phyloP scores from a whole-genome alignment of 257 asterid species.

The Lavandula angustifolia region DNA sequence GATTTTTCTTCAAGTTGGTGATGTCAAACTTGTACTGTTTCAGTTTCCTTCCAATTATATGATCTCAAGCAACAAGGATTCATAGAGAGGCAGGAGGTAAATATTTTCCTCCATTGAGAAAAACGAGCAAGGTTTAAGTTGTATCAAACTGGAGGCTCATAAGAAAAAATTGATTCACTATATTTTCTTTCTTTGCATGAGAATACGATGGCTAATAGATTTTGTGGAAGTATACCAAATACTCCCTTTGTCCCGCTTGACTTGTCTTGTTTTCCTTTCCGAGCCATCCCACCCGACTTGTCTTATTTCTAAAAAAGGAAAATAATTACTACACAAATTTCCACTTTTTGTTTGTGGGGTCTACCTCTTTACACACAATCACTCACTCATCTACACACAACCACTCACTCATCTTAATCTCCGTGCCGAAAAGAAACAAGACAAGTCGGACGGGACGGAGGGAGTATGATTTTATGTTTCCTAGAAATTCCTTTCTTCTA shows the following conservation, averaged over 20 bases:
- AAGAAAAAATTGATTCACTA: neutral
- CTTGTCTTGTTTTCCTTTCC: too few relatives aligned
- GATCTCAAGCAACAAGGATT: conserved; percentile 94
- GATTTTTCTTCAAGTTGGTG: conserved; percentile 34
- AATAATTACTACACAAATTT: too few relatives aligned
- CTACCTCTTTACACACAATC: too few relatives aligned
- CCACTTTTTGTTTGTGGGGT: too few relatives aligned
- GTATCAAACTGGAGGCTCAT: neutral
- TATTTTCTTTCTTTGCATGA: neutral
- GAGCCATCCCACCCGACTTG: too few relatives aligned
- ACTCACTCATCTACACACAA: too few relatives aligned
- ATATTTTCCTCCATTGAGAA: conserved; percentile 13
- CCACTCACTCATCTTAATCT: too few relatives aligned
- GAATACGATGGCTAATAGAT: neutral
- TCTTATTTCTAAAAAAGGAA: too few relatives aligned
- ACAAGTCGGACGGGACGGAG: too few relatives aligned
- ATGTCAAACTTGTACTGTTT: conserved; percentile 32
- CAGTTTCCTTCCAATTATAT: conserved; percentile 82
- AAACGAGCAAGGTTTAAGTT: conserved; percentile 19
- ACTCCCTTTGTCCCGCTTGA: too few relatives aligned
- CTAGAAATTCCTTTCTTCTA: neutral
- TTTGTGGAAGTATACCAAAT: neutral
- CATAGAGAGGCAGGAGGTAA: conserved; percentile 87
- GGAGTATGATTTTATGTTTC: conserved; percentile 14
- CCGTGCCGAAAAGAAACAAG: too few relatives aligned